phyloP scores from a whole-genome alignment of 805 yeast species.

The Pichia gijzeniarum region DNA sequence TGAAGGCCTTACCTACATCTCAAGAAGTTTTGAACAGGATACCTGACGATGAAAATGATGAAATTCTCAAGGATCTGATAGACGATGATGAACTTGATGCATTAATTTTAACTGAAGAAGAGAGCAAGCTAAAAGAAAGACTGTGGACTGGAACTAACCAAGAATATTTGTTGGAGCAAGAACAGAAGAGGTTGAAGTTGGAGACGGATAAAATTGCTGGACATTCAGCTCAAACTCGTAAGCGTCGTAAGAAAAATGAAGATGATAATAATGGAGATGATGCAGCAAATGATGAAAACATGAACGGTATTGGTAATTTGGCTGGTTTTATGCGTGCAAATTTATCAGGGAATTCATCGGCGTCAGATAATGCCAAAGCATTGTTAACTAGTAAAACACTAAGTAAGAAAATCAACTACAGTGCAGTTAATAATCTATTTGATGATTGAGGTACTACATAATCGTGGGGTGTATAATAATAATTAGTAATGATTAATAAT shows the following conservation, averaged over 20 bases:
- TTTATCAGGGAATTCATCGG: constrained; percentile 45
- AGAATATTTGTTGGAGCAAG: constrained; percentile 80
- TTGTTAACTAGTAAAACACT: constrained; percentile 71
- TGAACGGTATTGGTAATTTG: constrained; percentile 17
- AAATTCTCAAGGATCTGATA: constrained; percentile 52
- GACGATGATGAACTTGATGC: constrained; percentile 75
- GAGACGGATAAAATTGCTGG: constrained; percentile 90
- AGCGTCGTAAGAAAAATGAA: constrained; percentile 34
- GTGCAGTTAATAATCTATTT: constrained; percentile 57
- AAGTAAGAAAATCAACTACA: constrained; percentile 87
- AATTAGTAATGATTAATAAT: too few species aligned
- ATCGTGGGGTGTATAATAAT: not conserved
- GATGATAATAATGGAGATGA: constrained; percentile 19
- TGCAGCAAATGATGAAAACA: constrained; percentile 19
- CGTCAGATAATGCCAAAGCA: constrained; percentile 74
- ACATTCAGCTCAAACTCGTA: constrained; percentile 47
- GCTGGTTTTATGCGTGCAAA: constrained; percentile 34
- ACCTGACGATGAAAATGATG: constrained; percentile 56
- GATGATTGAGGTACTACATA: constrained; percentile 17
- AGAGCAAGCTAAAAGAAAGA: constrained; percentile 65
- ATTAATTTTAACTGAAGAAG: constrained; percentile 60
- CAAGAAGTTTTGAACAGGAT: constrained; percentile 45
- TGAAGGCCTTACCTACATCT: constrained; percentile 49
- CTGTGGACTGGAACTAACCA: constrained; percentile 89
- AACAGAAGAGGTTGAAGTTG: constrained; percentile 69